These are phyloP conservation scores for Gentiana straminea DNA, from an alignment of 257 asterid species.

Conservation along the genomic window DNA sequence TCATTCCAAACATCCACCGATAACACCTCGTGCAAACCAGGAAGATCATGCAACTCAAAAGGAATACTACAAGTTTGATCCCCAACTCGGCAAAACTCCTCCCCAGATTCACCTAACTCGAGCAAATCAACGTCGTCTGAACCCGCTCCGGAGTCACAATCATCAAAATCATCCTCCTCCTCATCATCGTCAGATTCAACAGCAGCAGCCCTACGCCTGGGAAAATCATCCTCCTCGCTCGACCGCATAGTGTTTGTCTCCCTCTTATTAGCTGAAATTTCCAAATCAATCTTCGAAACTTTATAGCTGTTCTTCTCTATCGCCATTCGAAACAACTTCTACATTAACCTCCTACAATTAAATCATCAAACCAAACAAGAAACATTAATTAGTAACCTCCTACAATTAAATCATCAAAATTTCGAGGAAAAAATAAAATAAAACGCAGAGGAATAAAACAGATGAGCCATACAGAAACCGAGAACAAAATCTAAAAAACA, in stretches of 20 bases:
- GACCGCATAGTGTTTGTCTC: constrained; percentile 47
- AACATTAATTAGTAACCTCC: constrained; percentile 9
- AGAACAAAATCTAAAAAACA: background rate
- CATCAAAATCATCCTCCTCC: constrained; percentile 71
- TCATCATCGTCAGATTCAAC: constrained; percentile 73
- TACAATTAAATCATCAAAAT: background rate
- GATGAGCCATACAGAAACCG: background rate
- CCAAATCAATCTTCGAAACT: constrained; percentile 60
- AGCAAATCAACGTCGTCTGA: constrained; percentile 89
- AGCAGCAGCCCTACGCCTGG: constrained; percentile 35
- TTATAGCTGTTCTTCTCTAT: constrained; percentile 80
- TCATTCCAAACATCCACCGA: constrained; percentile 98
- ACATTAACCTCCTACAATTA: constrained; percentile 15
- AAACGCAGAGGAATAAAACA: background rate
- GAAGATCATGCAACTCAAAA: constrained; percentile 77
- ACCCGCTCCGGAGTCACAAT: constrained; percentile 98
- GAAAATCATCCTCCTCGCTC: constrained; percentile 70
- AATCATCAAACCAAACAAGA: constrained; percentile 5
- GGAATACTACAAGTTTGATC: constrained; percentile 93
- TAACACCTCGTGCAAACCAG: constrained; percentile 62
- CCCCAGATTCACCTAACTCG: constrained; percentile 83
- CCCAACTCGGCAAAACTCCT: constrained; percentile 90
- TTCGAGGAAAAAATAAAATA: background rate
- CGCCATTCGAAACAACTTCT: constrained; percentile 71
- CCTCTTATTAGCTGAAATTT: constrained; percentile 57